Evolutionary conservation across 148 eudicot genomes (phyloP).

Genomic region (Chenopodium formosanum): DNA sequence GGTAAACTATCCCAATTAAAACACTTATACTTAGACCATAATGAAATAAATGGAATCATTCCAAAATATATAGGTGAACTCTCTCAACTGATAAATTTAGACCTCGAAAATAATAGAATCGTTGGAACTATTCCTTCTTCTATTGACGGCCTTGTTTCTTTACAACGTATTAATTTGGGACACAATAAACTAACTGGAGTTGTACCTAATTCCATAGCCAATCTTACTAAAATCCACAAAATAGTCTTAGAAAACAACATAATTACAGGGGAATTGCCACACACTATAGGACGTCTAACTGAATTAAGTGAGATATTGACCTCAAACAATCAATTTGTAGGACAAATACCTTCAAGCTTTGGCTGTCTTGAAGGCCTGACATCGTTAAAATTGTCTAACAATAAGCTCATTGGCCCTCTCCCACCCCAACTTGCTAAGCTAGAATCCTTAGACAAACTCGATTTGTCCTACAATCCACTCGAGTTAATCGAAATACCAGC

Average conservation of each 20-base stretch:
- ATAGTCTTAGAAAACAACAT: conserved; percentile 48
- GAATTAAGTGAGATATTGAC: conserved; percentile 38
- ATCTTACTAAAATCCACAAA: conserved; percentile 36
- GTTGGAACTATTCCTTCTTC: too few species aligned
- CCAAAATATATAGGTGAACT: too few species aligned
- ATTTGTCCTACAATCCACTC: not conserved
- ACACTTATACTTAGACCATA: not conserved
- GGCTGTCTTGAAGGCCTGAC: conserved; percentile 39
- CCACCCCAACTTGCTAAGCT: conserved; percentile 41
- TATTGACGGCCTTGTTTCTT: too few species aligned
- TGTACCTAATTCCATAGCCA: conserved; percentile 37
- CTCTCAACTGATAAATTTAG: too few species aligned
- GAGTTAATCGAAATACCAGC: not conserved
- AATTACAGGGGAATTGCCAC: conserved; percentile 52
- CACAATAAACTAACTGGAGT: not conserved
- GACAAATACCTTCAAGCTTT: conserved; percentile 60
- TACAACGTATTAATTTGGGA: too few species aligned
- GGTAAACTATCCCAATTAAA: conserved; percentile 43
- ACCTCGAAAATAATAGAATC: too few species aligned
- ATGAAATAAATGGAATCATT: too few species aligned
- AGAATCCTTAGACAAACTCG: not conserved
- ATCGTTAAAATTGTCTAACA: conserved; percentile 52
- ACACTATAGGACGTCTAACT: conserved; percentile 47
- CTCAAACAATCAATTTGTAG: conserved; percentile 47
- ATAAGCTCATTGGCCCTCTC: conserved; percentile 13